Evolutionary conservation across 2,329 filamentous ascomycete species (phyloP).

Genomic region (Cercospora citrullina): DNA sequence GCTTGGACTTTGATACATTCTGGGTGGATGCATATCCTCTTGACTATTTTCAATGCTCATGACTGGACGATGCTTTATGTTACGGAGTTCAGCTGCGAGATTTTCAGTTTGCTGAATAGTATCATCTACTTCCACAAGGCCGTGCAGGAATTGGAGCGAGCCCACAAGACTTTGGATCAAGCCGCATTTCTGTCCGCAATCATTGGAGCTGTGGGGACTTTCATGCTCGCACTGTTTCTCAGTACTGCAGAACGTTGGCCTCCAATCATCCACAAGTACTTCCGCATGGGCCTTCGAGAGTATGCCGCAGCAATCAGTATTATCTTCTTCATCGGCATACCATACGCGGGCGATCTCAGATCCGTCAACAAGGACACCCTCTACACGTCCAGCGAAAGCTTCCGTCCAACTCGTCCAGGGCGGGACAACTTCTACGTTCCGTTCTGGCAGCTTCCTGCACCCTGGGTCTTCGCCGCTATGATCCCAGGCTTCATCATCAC

Average conservation of each 20-base stretch:
- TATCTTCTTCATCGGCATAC: conserved; percentile 64
- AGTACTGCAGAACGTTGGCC: conserved; percentile 62
- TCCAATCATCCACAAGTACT: conserved; percentile 46
- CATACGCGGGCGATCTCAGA: conserved; percentile 61
- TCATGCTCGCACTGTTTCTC: conserved; percentile 61
- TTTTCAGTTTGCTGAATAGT: conserved; percentile 66
- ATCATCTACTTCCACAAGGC: conserved; percentile 67
- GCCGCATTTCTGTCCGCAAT: conserved; percentile 66
- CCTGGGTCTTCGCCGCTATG: conserved; percentile 62
- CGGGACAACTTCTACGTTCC: conserved; percentile 60
- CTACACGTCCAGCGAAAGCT: conserved; percentile 10
- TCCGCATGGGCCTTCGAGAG: conserved; percentile 62
- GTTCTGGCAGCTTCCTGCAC: conserved; percentile 62
- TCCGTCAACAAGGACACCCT: conserved; percentile 53
- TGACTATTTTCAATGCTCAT: conserved; percentile 67
- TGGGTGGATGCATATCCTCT: conserved; percentile 64
- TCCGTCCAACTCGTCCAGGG: conserved; percentile 43
- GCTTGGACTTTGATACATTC: conserved; percentile 67
- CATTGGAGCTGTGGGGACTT: conserved; percentile 64
- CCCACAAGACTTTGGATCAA: conserved; percentile 57
- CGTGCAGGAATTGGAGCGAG: conserved; percentile 62
- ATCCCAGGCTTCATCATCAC: conserved; percentile 65
- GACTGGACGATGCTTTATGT: conserved; percentile 72
- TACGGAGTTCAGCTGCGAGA: conserved; percentile 65
- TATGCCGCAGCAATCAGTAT: conserved; percentile 68